Conservation (phyloP, 2,329 filamentous ascomycete genomes). For the Sclerotinia spermophila region DNA sequence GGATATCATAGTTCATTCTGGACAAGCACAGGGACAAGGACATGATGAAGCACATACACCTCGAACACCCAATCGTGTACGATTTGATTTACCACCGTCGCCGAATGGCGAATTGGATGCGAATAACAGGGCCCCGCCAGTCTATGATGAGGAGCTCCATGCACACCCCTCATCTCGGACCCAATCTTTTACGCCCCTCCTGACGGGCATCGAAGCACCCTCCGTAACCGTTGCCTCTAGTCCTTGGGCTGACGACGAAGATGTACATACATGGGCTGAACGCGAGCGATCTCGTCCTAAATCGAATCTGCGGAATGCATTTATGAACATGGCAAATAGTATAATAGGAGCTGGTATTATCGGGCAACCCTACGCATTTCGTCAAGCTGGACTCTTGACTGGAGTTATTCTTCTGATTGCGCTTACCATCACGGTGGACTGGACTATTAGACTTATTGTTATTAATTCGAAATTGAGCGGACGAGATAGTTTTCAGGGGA, state of each 20-base stretch:
- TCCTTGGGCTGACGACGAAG: conserved; percentile 40
- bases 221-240: conserved; percentile 61
- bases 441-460: conserved; percentile 96
- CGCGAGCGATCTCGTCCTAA: conserved; percentile 65
- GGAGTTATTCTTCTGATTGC: conserved; percentile 74
- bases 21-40: conserved; percentile 16
- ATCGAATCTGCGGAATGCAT: conserved; percentile 80
- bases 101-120: not conserved
- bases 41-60: conserved; percentile 30
- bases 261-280: conserved; percentile 49
- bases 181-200: conserved; percentile 54
- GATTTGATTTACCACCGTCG: conserved; percentile 36
- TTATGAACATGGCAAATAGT: conserved; percentile 99
- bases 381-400: conserved; percentile 80
- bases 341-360: conserved; percentile 81
- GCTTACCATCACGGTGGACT: conserved; percentile 85
- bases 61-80: conserved; percentile 37
- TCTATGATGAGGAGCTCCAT: conserved; percentile 33
- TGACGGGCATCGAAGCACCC: conserved; percentile 81
- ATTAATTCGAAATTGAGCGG: conserved; percentile 97
- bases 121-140: conserved; percentile 44
- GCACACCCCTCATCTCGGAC: conserved; percentile 33
- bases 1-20: conserved; percentile 33
- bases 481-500: conserved; percentile 90
- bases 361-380: conserved; percentile 92